Evolutionary conservation across 1,139 yeast genomes (phyloP).

Genomic region (Saccharomyces pastorianus): DNA sequence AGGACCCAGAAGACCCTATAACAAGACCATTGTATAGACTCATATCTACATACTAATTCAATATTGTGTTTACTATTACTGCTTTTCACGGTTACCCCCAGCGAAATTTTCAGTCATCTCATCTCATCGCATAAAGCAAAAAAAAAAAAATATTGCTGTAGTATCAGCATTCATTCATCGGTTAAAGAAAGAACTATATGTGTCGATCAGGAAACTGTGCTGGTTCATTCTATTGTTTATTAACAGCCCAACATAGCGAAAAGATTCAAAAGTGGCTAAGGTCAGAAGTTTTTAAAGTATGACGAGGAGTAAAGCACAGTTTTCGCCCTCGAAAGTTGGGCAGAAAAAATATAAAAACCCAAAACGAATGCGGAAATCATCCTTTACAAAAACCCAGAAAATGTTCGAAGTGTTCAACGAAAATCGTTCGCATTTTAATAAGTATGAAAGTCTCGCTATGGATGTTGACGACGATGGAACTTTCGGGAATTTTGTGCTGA

Average conservation of each 20-base stretch:
- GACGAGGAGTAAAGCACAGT: slow-evolving; percentile 2
- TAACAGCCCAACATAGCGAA: neutral
- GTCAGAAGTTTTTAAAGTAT: neutral
- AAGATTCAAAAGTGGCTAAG: no score
- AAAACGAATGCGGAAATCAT: slow-evolving; percentile 27
- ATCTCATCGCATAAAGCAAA: neutral
- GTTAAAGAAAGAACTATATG: neutral
- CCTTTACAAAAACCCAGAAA: slow-evolving; percentile 26
- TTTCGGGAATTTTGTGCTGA: slow-evolving; percentile 3
- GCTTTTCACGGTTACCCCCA: neutral
- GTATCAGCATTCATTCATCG: no score
- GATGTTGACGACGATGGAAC: slow-evolving; percentile 10
- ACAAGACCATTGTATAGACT: neutral
- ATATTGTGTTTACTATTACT: neutral
- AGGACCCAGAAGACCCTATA: neutral
- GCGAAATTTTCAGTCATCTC: neutral
- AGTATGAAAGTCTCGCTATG: slow-evolving; percentile 21
- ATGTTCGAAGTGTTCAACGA: slow-evolving; percentile 25
- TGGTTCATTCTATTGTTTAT: neutral
- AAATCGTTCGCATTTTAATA: slow-evolving; percentile 21
- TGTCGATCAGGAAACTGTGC: neutral
- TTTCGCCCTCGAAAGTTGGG: slow-evolving; percentile 2
- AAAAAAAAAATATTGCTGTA: no score
- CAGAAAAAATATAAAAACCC: neutral
- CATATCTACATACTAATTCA: neutral